phyloP scores from a whole-genome alignment of 2,329 filamentous ascomycete species.

The Monosporascus sp. region DNA sequence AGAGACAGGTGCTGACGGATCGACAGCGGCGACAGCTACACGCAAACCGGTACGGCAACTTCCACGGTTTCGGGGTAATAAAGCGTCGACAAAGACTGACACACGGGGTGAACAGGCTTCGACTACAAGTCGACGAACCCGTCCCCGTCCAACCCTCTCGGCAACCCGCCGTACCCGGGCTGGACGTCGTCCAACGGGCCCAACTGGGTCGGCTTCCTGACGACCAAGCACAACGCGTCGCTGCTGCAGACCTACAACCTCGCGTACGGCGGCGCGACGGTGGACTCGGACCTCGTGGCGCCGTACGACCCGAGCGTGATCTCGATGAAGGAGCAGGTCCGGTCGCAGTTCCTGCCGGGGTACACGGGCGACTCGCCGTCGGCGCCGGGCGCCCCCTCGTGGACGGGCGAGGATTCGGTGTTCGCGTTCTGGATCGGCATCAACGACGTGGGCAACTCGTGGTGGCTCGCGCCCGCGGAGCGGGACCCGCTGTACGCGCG shows the following conservation, averaged over 20 bases:
- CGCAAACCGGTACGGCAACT: conserved; percentile 19
- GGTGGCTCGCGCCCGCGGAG: conserved; percentile 24
- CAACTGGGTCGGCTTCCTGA: conserved; percentile 48
- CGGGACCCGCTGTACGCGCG: conserved; percentile 28
- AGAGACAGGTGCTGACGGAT: neutral
- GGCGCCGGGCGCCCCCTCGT: conserved; percentile 31
- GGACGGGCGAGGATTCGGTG: conserved; percentile 32
- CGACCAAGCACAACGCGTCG: conserved; percentile 40
- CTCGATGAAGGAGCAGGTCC: conserved; percentile 45
- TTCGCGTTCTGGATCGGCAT: conserved; percentile 50
- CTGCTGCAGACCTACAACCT: conserved; percentile 46
- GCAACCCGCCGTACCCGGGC: conserved; percentile 53
- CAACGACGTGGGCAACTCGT: conserved; percentile 49
- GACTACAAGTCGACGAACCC: conserved; percentile 46
- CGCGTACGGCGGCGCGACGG: conserved; percentile 48
- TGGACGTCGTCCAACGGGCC: conserved; percentile 43
- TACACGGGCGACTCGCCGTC: conserved; percentile 28
- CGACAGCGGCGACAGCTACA: conserved; percentile 28
- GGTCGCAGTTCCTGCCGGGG: conserved; percentile 33
- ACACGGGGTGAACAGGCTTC: conserved; percentile 36
- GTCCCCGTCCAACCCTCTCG: conserved; percentile 49
- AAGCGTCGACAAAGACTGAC: neutral
- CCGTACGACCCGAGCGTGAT: conserved; percentile 43
- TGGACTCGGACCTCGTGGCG: conserved; percentile 44
- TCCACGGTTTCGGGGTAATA: too few species aligned